Evolutionary conservation across 75 land plant genomes (phyloP), one percentile per base, ranked within the genome.

Genomic region (Sequoiadendron giganteum): DNA sequence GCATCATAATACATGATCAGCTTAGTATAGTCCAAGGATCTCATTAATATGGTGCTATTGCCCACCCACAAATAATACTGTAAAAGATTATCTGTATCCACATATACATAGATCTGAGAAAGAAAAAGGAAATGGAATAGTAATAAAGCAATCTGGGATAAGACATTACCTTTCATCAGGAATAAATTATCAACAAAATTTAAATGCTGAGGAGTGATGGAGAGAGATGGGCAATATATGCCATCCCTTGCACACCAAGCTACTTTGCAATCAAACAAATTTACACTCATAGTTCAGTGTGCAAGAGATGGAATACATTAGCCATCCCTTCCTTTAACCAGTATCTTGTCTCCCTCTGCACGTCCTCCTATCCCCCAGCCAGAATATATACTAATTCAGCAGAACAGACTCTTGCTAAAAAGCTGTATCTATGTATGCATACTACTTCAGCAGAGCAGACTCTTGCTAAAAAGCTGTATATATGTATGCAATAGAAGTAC

Each of bases 161-260:
- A 30, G 38, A 73, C 32, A 73, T 73, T 73, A 73, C 77, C 77
- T 73, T 73, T 30, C 76, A n/a, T 70, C 61, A 56, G 19, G 61
- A 70, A n/a, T 28, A 28, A 70, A 61, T 3, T 61, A 68, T 68
- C 34, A 73, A 32, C 36, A 73, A 73, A 2, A 73, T 10, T 30
- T 73, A 32, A 10, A 32, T 2, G 38, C 38, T 11, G 77, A 73
- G 38, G 38, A 32, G 15, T 52, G 54, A 52, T 52, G 54, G 54
- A 52, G 54, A 52, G 54, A 11, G 77, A 73, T 73, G 38, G 28
- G 2, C 36, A 73, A 73, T 73, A 11, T 73, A 73, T 73, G 9
- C 77, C 77, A 73, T 73, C 77, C 10, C 77, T 73, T 73, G 77
- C 77, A 73, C 77, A 73, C 77, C 10, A 11, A 73, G 11, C 77